phyloP scores from a whole-genome alignment of 306 rosid genomes.

The barrel medic (Medicago truncatula) region DNA sequence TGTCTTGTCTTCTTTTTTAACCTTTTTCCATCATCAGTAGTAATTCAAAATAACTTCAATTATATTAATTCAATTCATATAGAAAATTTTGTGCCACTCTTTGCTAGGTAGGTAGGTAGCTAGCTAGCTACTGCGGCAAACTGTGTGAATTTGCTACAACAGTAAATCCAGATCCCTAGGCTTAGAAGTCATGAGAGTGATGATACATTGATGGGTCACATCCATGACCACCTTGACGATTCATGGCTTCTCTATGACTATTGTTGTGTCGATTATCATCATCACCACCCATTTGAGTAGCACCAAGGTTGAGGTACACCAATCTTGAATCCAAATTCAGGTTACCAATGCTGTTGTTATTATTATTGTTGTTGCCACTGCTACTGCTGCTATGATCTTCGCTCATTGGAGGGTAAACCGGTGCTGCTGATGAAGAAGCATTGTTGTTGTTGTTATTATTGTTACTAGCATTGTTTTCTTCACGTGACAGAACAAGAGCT shows the following conservation, averaged over 20 bases:
- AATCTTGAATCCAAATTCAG: conserved; percentile 77
- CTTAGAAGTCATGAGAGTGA: conserved; percentile 64
- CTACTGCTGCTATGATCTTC: conserved; percentile 63
- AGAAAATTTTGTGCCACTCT: not conserved
- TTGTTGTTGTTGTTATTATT: conserved; percentile 33
- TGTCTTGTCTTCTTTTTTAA: not conserved
- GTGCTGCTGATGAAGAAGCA: conserved; percentile 51
- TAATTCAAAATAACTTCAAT: not conserved
- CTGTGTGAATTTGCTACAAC: too few species aligned
- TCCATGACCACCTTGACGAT: conserved; percentile 24
- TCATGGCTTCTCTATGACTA: conserved; percentile 52
- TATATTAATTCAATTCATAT: not conserved
- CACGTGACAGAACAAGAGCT: conserved; percentile 87
- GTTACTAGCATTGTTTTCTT: conserved; percentile 54
- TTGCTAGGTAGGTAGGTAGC: not conserved
- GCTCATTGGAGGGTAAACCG: conserved; percentile 66
- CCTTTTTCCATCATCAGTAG: not conserved
- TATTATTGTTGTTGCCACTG: conserved; percentile 43
- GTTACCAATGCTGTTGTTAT: conserved; percentile 55
- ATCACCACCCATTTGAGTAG: conserved; percentile 59
- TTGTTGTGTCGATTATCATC: conserved; percentile 52
- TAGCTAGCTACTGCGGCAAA: too few species aligned
- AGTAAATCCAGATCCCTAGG: too few species aligned
- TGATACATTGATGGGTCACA: conserved; percentile 69
- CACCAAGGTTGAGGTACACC: conserved; percentile 96